These are phyloP conservation scores for Lactarius pseudohatsudake DNA, from an alignment of 768 basidiomycete species.

Conservation along the genomic window DNA sequence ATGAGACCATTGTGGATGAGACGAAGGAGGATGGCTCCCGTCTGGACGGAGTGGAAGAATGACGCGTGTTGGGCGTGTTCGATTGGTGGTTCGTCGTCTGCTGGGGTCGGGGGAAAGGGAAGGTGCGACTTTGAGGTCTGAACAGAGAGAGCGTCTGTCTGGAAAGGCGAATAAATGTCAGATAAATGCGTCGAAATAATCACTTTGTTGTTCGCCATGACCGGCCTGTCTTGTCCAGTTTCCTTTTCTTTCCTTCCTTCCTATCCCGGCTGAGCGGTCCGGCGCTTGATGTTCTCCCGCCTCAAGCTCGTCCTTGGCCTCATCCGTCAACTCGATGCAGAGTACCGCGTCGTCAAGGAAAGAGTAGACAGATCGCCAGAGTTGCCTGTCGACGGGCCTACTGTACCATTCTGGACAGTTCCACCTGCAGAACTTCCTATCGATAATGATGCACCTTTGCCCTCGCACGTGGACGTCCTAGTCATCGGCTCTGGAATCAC, in stretches of 20 bases:
- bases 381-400: slow-evolving; percentile 55
- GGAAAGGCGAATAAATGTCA: slow-evolving; percentile 54
- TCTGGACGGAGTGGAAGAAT: slow-evolving; percentile 52
- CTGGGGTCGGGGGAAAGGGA: slow-evolving; percentile 46
- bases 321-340: slow-evolving; percentile 10
- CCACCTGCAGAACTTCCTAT: slow-evolving; percentile 50
- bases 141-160: slow-evolving; percentile 51
- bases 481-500: slow-evolving; percentile 80
- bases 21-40: slow-evolving; percentile 70
- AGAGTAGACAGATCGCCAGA: slow-evolving; percentile 47
- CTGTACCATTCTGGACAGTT: slow-evolving; percentile 61
- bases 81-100: slow-evolving; percentile 45
- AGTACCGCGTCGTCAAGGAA: slow-evolving; percentile 21
- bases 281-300: slow-evolving; percentile 6
- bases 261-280: background rate
- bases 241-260: too few species aligned
- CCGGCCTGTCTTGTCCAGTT: background rate
- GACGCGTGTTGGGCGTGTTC: slow-evolving; percentile 75
- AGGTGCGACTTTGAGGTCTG: slow-evolving; percentile 59
- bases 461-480: slow-evolving; percentile 60
- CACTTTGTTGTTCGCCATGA: slow-evolving; percentile 6
- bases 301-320: slow-evolving; percentile 6
- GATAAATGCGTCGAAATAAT: slow-evolving; percentile 55
- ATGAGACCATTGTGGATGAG: slow-evolving; percentile 73
- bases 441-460: slow-evolving; percentile 35